A percentile compares a stretch with the other conserved stretches of the same genome.
Evolutionary conservation across 2,329 filamentous ascomycete species (phyloP).

Genomic region (Epichloe gansuensis): DNA sequence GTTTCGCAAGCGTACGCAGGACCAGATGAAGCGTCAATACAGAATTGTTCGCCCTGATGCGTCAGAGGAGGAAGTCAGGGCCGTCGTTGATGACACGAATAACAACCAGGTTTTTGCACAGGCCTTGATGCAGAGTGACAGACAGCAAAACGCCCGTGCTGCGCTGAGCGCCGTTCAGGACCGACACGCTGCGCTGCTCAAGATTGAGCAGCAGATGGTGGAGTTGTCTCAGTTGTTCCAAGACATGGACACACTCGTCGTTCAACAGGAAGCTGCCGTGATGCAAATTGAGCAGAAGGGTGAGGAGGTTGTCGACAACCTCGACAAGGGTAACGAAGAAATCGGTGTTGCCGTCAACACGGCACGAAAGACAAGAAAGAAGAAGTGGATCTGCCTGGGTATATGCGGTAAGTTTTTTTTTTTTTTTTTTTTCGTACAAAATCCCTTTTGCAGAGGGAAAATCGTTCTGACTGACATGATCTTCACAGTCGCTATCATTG

Average conservation of each 20-base stretch:
- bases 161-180: slow-evolving; percentile 70
- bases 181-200: slow-evolving; percentile 76
- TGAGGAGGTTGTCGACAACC: slow-evolving; percentile 73
- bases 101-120: slow-evolving; percentile 84
- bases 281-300: slow-evolving; percentile 75
- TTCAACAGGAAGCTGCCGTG: slow-evolving; percentile 75
- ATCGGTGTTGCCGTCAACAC: slow-evolving; percentile 73
- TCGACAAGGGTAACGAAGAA: slow-evolving; percentile 75
- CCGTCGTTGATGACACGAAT: slow-evolving; percentile 56
- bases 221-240: slow-evolving; percentile 81
- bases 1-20: slow-evolving; percentile 68
- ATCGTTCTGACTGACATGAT: not conserved
- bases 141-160: slow-evolving; percentile 67
- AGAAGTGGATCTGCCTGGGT: slow-evolving; percentile 94
- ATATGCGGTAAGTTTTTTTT: slow-evolving; percentile 44
- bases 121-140: slow-evolving; percentile 69
- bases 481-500: slow-evolving; percentile 35
- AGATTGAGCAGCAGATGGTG: slow-evolving; percentile 84
- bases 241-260: slow-evolving; percentile 74
- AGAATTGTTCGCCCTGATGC: slow-evolving; percentile 79
- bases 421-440: too few relatives aligned
- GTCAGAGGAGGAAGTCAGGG: slow-evolving; percentile 65
- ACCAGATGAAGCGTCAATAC: slow-evolving; percentile 82
- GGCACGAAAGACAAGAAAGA: slow-evolving; percentile 67
- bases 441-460: not conserved